Evolutionary conservation across 2,329 filamentous ascomycete species (phyloP), one percentile per base, ranked within the genome.

Genomic region (Niveomyces coronatus): DNA sequence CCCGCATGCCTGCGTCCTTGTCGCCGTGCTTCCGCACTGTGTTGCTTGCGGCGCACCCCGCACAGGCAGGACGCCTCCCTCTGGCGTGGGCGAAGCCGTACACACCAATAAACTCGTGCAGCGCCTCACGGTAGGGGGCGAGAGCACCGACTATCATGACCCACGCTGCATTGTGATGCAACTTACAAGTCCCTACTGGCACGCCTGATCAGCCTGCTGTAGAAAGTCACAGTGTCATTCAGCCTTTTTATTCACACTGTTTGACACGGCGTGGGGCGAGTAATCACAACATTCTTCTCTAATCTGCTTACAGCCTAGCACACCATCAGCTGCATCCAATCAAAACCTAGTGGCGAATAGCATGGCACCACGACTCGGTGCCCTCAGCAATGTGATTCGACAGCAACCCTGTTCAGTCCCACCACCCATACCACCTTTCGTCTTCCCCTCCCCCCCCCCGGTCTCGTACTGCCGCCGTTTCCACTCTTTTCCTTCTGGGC

Each of bases 351-450:
- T 41, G 39, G 39, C 39, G 29, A 41, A 35, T 24, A 11, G 4
- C 10, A 24, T 14, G 39, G 39, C 11, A 14, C 8, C 24, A 14
- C 8, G 14, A 13, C n/a, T 19, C 15, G 17, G 22, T 29, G 22
- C 24, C n/a, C n/a, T n/a, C n/a, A n/a, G n/a, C n/a, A n/a, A n/a
- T 33, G 11, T 32, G 22, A 41, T 41, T 41, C 39, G 39, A 18
- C 29, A 13, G 20, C 24, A 16, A 29, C 27, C 20, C 24, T 16
- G 8, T 9, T 16, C 29, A 9, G 28, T 19, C 19, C 39, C 39
- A 41, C 39, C n/a, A 5, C 13, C 31, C 20, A 19, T 40, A 19
- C 33, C 33, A 35, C 26, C 32, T 20, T 24, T n/a, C 20, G 13
- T 5, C 6, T 17, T 16, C 27, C 7, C 9, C 27, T 19, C 37